These are phyloP conservation scores for Neurospora intermedia DNA, from an alignment of 495 filamentous ascomycete species.

Conservation along the genomic window DNA sequence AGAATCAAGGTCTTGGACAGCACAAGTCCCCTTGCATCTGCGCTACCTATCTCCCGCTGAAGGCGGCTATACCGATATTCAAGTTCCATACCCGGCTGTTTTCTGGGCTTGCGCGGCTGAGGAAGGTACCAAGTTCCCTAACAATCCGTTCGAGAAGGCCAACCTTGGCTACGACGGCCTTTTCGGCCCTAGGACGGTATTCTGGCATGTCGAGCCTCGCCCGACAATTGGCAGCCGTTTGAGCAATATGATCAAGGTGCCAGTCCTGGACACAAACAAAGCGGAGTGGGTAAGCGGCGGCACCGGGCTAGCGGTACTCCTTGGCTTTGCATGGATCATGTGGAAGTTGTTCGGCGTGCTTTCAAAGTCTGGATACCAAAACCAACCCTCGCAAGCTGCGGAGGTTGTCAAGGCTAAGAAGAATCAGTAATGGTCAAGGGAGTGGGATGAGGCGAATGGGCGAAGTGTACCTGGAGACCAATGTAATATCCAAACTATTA, in stretches of 20 bases:
- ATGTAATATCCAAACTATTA: not conserved
- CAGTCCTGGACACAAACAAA: constrained; percentile 58
- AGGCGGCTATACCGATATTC: constrained; percentile 36
- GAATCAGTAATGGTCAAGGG: constrained; percentile 19
- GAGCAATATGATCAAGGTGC: constrained; percentile 54
- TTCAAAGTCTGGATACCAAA: constrained; percentile 17
- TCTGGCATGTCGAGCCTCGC: constrained; percentile 68
- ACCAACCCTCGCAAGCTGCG: constrained; percentile 5
- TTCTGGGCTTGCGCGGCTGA: constrained; percentile 88
- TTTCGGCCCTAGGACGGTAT: constrained; percentile 71
- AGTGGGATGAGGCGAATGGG: not conserved
- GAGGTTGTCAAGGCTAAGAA: constrained; percentile 27
- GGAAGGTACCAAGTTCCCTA: constrained; percentile 60
- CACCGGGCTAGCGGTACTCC: constrained; percentile 55
- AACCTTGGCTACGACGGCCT: constrained; percentile 80
- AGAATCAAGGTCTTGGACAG: constrained; percentile 46
- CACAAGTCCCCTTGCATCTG: constrained; percentile 75
- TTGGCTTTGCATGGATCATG: constrained; percentile 68
- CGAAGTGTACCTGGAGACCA: not conserved
- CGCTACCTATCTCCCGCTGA: constrained; percentile 61
- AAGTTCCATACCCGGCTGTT: constrained; percentile 63
- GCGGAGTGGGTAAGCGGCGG: constrained; percentile 55
- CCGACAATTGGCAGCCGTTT: constrained; percentile 31
- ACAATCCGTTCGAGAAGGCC: constrained; percentile 75
- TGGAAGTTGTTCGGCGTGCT: constrained; percentile 49